Evolutionary conservation across 192 early-diverging fungal genomes (phyloP).

Genomic region (Glomus cerebriforme): DNA sequence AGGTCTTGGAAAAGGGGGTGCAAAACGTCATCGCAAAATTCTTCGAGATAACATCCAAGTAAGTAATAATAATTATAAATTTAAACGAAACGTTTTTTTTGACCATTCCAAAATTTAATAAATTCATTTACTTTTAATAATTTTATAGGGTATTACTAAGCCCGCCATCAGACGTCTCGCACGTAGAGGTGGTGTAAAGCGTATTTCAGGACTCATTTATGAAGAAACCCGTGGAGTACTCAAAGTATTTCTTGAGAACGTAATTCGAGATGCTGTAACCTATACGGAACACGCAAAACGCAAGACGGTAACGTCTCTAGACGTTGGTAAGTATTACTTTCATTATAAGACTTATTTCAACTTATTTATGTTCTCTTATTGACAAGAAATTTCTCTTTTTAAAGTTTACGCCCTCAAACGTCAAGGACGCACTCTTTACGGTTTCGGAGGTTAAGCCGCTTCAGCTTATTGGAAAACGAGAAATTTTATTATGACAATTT

Average conservation of each 20-base stretch:
- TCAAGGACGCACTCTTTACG: conserved; percentile 93
- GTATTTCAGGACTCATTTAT: conserved; percentile 98
- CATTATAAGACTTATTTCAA: not conserved
- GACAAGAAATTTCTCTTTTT: not conserved
- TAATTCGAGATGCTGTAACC: conserved; percentile 87
- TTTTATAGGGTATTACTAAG: conserved; percentile 25
- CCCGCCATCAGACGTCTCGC: conserved; percentile 91
- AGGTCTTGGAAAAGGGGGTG: conserved; percentile 90
- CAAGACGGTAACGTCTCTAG: conserved; percentile 99
- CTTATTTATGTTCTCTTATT: not conserved
- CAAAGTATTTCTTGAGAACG: conserved; percentile 98
- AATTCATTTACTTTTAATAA: not conserved
- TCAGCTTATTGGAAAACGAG: not conserved
- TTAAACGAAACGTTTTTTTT: not conserved
- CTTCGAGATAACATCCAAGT: conserved; percentile 77
- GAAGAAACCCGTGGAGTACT: conserved; percentile 98
- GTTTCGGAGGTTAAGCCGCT: conserved; percentile 55
- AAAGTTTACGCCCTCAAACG: conserved; percentile 96
- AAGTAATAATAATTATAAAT: not conserved
- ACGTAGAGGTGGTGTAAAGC: conserved; percentile 99
- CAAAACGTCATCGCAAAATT: conserved; percentile 95
- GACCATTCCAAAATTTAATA: not conserved
- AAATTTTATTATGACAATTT: not conserved
- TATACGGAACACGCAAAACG: conserved; percentile 99
- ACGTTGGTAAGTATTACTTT: conserved; percentile 59